Evolutionary conservation across 2,329 filamentous ascomycete genomes (phyloP), one percentile per base, ranked within the genome.

Genomic region (Ophiostoma tasmaniense): DNA sequence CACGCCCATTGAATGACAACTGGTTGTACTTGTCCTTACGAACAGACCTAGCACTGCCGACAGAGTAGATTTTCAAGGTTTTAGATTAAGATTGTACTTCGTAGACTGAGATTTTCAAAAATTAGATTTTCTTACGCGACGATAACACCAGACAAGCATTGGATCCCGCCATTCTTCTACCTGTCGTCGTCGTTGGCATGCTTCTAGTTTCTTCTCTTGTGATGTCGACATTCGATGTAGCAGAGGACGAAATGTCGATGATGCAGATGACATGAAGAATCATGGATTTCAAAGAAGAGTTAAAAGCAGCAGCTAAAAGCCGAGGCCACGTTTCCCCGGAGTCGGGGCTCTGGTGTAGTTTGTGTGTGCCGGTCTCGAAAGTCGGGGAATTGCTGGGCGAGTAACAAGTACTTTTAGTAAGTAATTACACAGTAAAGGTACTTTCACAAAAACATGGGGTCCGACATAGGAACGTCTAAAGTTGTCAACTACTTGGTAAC

Each of bases 1-100:
- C 67, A 70, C 70, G 70, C 70, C 70, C 70, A 71, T 68, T 59
- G 62, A 66, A 59, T 69, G 70, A 71, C 70, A 71, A 64, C 61
- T 13, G 17, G n/a, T n/a, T n/a, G n/a, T n/a, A n/a, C 33, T 7
- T 39, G 30, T 39, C 30, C 28, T 33, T 28, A 55, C 50, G 28
- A 61, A 33, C 11, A 13, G 30, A 13, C 11, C 50, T 55, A 22
- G 20, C n/a, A 11, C 11, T 39, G 13, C 11, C 13, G 11, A 11
- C 37, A 11, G 37, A 39, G 50, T 55, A 25, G 10, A 22, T 11
- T 55, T 55, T 25, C 17, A 22, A 55, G 7, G 22, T 25, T 55
- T 55, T 55, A 55, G 50, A 55, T 55, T 25, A 22, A 4, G 50
- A 55, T 28, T 55, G 11, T 55, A n/a, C n/a, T n/a, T n/a, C n/a